Evolutionary conservation across 352 stramenopile genomes (phyloP).

Genomic region (Pythium grandisporangium): DNA sequence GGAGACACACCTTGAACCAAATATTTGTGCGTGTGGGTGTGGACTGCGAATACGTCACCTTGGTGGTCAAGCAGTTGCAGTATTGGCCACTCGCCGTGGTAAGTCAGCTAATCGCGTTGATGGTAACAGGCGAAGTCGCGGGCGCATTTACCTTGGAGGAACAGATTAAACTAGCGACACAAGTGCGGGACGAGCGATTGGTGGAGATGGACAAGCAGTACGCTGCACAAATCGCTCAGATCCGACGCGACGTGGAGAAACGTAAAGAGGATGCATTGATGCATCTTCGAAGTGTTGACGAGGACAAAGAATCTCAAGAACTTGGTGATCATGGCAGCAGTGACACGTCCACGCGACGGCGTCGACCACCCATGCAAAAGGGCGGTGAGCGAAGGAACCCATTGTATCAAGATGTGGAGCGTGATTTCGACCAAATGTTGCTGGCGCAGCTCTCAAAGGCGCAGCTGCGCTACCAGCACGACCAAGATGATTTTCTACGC

Average conservation of each 20-base stretch:
- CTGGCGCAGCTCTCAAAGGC: conserved; percentile 15
- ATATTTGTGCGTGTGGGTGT: conserved; percentile 49
- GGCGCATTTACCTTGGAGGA: conserved; percentile 49
- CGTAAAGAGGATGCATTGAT: conserved; percentile 24
- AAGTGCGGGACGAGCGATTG: conserved; percentile 53
- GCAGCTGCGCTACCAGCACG: conserved; percentile 50
- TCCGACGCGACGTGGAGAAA: conserved; percentile 19
- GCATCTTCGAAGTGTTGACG: conserved; percentile 3
- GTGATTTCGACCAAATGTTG: conserved; percentile 18
- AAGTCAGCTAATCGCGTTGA: conserved; percentile 35
- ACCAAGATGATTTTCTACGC: conserved; percentile 45
- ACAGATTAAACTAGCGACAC: conserved; percentile 47
- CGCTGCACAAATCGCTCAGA: conserved; percentile 13
- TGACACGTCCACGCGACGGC: conserved; percentile 2
- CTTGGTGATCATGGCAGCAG: no score
- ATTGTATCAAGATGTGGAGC: conserved; percentile 31
- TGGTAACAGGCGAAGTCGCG: conserved; percentile 50
- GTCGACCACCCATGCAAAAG: conserved; percentile 4
- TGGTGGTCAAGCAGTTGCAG: conserved; percentile 42
- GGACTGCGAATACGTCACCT: conserved; percentile 37
- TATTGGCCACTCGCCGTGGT: conserved; percentile 21
- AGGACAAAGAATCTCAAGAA: background rate
- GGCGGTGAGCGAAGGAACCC: no score
- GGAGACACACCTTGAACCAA: conserved; percentile 29
- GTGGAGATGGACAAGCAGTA: conserved; percentile 38